phyloP scores from a whole-genome alignment of 768 basidiomycete genomes.

The Lactarius trivialis region DNA sequence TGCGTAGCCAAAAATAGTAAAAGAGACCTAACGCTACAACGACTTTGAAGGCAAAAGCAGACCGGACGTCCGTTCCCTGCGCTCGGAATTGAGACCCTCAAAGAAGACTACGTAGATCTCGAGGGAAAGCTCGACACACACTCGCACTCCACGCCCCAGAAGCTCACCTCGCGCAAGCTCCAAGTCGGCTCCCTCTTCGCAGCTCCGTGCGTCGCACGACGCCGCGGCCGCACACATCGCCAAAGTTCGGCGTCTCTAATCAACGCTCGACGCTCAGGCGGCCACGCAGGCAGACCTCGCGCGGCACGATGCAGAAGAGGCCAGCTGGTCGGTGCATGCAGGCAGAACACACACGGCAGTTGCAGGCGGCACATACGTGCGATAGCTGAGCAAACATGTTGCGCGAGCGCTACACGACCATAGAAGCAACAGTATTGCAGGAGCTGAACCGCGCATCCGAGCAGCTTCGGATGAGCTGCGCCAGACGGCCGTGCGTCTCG shows the following conservation, averaged over 20 bases:
- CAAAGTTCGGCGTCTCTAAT: conserved; percentile 40
- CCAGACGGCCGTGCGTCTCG: conserved; percentile 47
- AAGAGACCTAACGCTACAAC: not conserved
- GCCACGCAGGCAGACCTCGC: conserved; percentile 30
- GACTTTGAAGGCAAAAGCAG: conserved; percentile 39
- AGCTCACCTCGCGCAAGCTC: conserved; percentile 42
- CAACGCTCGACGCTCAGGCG: conserved; percentile 41
- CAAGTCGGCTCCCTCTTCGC: conserved; percentile 42
- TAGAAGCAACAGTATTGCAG: conserved; percentile 51
- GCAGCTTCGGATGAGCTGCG: conserved; percentile 49
- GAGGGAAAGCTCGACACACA: conserved; percentile 48
- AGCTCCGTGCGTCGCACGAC: conserved; percentile 37
- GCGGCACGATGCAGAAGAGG: too few relatives aligned
- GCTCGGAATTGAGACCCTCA: conserved; percentile 44
- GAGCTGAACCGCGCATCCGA: conserved; percentile 70
- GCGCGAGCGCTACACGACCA: too few relatives aligned
- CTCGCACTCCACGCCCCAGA: conserved; percentile 42
- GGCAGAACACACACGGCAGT: conserved; percentile 48
- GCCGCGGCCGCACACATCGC: conserved; percentile 38
- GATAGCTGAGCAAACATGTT: conserved; percentile 45
- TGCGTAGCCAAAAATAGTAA: conserved; percentile 29
- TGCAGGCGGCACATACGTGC: conserved; percentile 55
- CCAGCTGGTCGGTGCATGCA: conserved; percentile 58
- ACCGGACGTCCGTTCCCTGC: conserved; percentile 47
- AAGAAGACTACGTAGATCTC: conserved; percentile 55